Base-by-base conservation (phyloP, 768 basidiomycete species). In the Rhizopogon salebrosus region DNA sequence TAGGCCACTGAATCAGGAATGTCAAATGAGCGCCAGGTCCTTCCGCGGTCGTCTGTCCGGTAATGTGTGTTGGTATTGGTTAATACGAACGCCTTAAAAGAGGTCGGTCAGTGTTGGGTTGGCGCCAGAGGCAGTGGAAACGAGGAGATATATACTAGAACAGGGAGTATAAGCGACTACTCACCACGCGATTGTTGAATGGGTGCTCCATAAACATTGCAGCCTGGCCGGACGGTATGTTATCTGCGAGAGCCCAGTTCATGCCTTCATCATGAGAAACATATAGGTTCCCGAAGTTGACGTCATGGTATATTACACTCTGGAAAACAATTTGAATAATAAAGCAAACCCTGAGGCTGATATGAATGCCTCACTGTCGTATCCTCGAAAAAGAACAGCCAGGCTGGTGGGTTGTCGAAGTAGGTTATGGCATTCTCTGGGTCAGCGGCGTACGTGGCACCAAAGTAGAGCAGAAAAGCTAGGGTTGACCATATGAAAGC, bases 331-430 rank as follows among this genome's bases (percentile, higher is more conserved):
- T 0, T 2, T 3, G 42, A 10, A 42, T 54, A 2, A 20, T 40
- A 18, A 45, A 29, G 26, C 22, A 27, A n/a, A 18, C 24, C 29
- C 53, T 29, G 31, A 54, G 38, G 27, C 26, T 22, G n/a, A 45
- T n/a, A 40, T 18, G n/a, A 23, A 74, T 46, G 31, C 13, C 87
- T 60, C 60, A 95, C 95, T 27, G 85, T 70, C 6, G 91, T 86
- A 71, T 97, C 95, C 57, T 98, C 90, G 71, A 98, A 97, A 77
- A 93, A 98, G 73, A 88, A 89, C 49, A 95, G 64, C 60, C 79
- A 77, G 11, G 80, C 79, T 8, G 93, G 92, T 34, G 89, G 72
- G 66, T 89, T 88, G 43, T 79, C 62, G 67, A 95, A 90, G 52
- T 75, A 70, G 31, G 70, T 76, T 49, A 84, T 59, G 6, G 69